A percentile compares a stretch with the other conserved stretches of the same genome.
phyloP scores from a whole-genome alignment of 371 early-diverging fungal species.

The Entomophthora muscae region DNA sequence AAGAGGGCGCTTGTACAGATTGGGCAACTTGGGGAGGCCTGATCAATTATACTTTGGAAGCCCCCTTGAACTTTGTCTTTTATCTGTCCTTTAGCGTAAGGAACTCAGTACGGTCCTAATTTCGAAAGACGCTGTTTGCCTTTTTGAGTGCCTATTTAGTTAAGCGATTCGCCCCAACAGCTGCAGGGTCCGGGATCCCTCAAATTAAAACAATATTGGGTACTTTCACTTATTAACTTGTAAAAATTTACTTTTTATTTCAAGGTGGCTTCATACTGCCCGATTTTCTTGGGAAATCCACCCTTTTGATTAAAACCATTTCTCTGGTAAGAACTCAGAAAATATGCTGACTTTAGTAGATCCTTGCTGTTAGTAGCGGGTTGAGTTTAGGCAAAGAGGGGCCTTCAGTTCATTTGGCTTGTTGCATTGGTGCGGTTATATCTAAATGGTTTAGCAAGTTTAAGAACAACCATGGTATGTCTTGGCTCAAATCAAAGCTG shows the following conservation, averaged over 20 bases:
- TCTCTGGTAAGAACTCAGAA: too few relatives aligned
- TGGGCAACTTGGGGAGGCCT: not conserved
- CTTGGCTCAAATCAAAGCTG: conserved; percentile 8
- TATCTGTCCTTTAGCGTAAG: not conserved
- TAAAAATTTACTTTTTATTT: conserved; percentile 11
- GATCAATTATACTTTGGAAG: not conserved
- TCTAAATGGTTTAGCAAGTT: conserved; percentile 72
- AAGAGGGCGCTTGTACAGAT: not conserved
- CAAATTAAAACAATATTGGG: conserved; percentile 89
- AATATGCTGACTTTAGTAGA: conserved; percentile 29
- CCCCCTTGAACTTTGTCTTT: not conserved
- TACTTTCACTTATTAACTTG: conserved; percentile 8
- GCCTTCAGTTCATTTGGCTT: conserved; percentile 84
- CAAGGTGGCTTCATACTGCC: conserved; percentile 75
- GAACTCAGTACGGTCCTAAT: not conserved
- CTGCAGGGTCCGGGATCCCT: conserved; percentile 87
- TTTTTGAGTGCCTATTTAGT: conserved; percentile 37
- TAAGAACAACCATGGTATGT: conserved; percentile 53
- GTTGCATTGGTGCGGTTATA: conserved; percentile 78
- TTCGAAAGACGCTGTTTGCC: conserved; percentile 32
- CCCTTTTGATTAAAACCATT: conserved; percentile 67
- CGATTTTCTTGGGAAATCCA: conserved; percentile 69
- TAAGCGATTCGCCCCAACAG: conserved; percentile 55
- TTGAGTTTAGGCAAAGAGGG: conserved; percentile 89
- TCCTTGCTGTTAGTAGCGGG: conserved; percentile 73